These are phyloP conservation scores for Aphanomyces astaci DNA, from an alignment of 352 stramenopile genomes.

Conservation along the genomic window DNA sequence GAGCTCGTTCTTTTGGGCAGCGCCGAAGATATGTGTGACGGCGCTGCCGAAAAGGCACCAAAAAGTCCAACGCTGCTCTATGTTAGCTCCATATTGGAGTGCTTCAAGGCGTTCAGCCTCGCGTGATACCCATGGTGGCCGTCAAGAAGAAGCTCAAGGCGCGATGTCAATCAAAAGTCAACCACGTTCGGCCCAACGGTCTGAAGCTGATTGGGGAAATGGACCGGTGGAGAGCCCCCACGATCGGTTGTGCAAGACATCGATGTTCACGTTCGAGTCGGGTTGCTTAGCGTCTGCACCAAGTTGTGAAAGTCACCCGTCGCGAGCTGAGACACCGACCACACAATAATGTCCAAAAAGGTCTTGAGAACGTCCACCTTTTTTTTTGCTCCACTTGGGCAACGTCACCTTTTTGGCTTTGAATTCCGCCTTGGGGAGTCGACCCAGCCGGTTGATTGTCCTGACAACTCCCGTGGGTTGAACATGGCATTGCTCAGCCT, in stretches of 20 bases:
- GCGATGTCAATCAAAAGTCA: conserved; percentile 74
- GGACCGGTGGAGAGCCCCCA: conserved; percentile 66
- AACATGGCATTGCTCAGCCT: no score
- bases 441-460: no score
- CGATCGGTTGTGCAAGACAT: conserved; percentile 72
- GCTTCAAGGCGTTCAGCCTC: conserved; percentile 70
- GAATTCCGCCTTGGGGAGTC: no score
- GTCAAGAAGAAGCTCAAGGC: conserved; percentile 62
- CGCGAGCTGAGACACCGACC: no score
- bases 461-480: no score
- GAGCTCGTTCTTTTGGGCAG: conserved; percentile 68
- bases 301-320: conserved; percentile 62
- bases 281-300: conserved; percentile 71
- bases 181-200: conserved; percentile 64
- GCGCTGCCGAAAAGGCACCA: conserved; percentile 78
- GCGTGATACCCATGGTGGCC: conserved; percentile 51
- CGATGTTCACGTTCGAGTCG: conserved; percentile 63
- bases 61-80: conserved; percentile 81
- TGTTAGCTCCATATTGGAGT: conserved; percentile 50
- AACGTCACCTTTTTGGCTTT: no score
- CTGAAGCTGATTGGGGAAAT: conserved; percentile 77
- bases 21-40: conserved; percentile 58
- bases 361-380: no score
- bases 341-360: no score
- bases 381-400: no score